Percentiles rank a stretch among this genome's conserved stretches.
Conservation (phyloP, 805 yeast species). For the Monosporozyma servazzii region DNA sequence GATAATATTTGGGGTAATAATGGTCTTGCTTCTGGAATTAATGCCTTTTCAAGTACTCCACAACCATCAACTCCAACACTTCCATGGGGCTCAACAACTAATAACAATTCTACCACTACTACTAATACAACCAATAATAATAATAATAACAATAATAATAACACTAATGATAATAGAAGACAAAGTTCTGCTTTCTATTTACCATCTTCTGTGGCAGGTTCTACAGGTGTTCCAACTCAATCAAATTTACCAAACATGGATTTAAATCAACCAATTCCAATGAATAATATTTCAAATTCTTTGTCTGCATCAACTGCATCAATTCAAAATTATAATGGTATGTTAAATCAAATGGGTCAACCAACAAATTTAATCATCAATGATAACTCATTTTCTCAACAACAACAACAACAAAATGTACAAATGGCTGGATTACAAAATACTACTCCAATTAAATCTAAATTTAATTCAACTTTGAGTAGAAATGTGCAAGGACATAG, state of each 20-base stretch:
- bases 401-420: not conserved
- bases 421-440: not conserved
- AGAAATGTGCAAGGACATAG: not conserved
- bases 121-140: not conserved
- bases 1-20: conserved; percentile 30
- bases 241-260: conserved; percentile 17
- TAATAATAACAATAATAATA: not conserved
- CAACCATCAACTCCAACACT: conserved; percentile 27
- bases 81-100: conserved; percentile 20
- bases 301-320: conserved; percentile 11
- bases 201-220: conserved; percentile 4
- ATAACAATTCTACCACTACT: conserved; percentile 5
- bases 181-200: conserved; percentile 11
- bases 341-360: conserved; percentile 8
- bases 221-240: not conserved
- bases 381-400: not conserved
- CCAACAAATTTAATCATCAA: not conserved
- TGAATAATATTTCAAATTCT: conserved; percentile 8
- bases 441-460: conserved; percentile 1
- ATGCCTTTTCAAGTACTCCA: conserved; percentile 20
- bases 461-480: not conserved
- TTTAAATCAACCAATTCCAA: conserved; percentile 8
- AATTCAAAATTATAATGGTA: conserved; percentile 8
- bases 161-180: conserved; percentile 5
- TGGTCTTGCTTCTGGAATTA: conserved; percentile 25